Base-by-base conservation (phyloP, 2,329 filamentous ascomycete species). In the Fusarium sp. region DNA sequence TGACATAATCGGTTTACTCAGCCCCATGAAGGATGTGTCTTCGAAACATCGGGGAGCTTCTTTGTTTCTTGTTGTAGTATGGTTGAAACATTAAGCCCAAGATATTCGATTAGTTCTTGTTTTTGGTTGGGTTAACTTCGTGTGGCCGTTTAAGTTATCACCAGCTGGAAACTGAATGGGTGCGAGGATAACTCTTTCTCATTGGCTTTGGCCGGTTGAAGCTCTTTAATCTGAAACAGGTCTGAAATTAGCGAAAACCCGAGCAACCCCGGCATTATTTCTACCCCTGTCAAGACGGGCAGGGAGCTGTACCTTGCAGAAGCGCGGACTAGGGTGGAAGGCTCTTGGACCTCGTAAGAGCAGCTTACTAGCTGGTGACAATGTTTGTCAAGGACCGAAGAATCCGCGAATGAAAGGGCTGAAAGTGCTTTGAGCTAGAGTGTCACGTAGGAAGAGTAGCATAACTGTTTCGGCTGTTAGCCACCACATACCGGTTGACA, bases 271-370 rank as follows among this genome's bases (percentile, higher is more conserved):
- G 49, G 58, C 28, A 51, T 49, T 61, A 64, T 57, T 35, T 41
- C 20, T n/a, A 48, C 28, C 71, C 72, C 60, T 60, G 72, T 59
- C 60, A 49, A 73, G 60, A 66, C 57, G 69, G 48, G 44, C 72
- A 61, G 60, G 72, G 68, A 66, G 59, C 44, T 60, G 60, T 73
- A 69, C 72, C 72, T 74, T 74, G 69, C 64, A 74, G 72, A 69
- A 70, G 72, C 64, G 60, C 28, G 39, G 51, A 59, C 65, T 44
- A 31, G 45, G 56, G 22, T 66, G 57, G 15, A 36, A 71, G 39
- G 35, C 42, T 72, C 58, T 69, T 48, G 41, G 52, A 64, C 57
- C 31, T 41, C 36, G 45, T 44, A 35, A 55, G 44, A 36, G 55
- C 47, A 38, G 26, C 26, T 48, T 48, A 31, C 31, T 48, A 39